phyloP scores from a whole-genome alignment of 2,329 filamentous ascomycete genomes.

The Penicillium occitanis region DNA sequence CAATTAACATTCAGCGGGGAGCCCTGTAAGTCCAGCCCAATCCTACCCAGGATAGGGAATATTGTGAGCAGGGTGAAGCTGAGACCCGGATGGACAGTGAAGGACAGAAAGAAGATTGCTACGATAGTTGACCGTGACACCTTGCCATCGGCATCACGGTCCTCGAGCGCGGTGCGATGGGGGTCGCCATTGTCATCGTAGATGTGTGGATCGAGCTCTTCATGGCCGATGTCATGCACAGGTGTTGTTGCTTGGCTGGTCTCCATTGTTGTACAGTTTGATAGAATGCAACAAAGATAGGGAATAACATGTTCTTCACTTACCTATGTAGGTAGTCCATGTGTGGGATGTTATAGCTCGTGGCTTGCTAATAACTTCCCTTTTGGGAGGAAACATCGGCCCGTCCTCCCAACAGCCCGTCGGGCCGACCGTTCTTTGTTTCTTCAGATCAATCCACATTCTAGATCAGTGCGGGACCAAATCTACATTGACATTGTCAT shows the following conservation, averaged over 20 bases:
- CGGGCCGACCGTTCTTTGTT: background rate
- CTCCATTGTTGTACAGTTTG: background rate
- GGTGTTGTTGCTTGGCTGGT: background rate
- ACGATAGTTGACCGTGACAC: background rate
- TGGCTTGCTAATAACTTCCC: background rate
- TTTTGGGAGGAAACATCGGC: background rate
- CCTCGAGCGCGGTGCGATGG: slow-evolving; percentile 12
- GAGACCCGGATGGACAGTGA: background rate
- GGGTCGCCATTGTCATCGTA: slow-evolving; percentile 15
- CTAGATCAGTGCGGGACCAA: background rate
- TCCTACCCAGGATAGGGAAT: background rate
- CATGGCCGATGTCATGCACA: slow-evolving; percentile 4
- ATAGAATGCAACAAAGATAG: background rate
- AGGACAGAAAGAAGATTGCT: background rate
- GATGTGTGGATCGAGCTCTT: slow-evolving; percentile 12
- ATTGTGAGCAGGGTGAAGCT: background rate
- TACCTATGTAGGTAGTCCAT: background rate
- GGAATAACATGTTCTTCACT: background rate
- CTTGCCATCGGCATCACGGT: background rate
- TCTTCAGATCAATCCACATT: background rate
- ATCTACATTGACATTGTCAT: background rate
- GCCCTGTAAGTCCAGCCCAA: background rate
- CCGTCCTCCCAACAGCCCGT: background rate
- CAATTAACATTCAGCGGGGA: background rate
- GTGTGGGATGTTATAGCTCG: background rate